These are phyloP conservation scores for Phyllosticta citrichinensis DNA, from an alignment of 2,329 filamentous ascomycete species.

Conservation along the genomic window DNA sequence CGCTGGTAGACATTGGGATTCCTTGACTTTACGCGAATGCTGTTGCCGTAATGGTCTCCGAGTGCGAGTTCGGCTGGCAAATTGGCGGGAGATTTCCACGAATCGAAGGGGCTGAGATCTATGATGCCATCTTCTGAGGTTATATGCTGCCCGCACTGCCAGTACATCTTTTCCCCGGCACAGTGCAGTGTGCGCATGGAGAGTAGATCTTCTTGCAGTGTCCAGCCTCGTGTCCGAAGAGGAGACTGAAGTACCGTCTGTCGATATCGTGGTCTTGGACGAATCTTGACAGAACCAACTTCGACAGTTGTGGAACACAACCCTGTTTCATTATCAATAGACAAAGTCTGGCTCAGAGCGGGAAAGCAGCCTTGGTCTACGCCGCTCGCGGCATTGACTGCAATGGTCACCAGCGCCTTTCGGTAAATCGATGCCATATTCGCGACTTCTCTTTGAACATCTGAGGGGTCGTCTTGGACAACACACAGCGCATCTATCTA, in stretches of 20 bases:
- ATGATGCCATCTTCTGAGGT: not conserved
- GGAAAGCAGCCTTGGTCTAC: not conserved
- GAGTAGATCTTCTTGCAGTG: conserved; percentile 26
- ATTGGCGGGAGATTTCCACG: not conserved
- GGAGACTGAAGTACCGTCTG: not conserved
- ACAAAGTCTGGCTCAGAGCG: not conserved
- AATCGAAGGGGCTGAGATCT: not conserved
- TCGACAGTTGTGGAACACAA: not conserved
- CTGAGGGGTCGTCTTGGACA: not conserved
- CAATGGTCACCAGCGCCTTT: not conserved
- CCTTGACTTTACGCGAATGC: not conserved
- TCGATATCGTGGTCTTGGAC: not conserved
- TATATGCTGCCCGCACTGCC: conserved; percentile 19
- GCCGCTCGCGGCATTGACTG: not conserved
- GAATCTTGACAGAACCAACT: not conserved
- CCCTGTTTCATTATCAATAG: not conserved
- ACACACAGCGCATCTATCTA: conserved; percentile 12
- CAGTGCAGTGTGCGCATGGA: conserved; percentile 24
- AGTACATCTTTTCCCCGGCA: conserved; percentile 25
- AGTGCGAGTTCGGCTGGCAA: not conserved
- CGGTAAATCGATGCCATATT: not conserved
- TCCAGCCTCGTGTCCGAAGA: conserved; percentile 20
- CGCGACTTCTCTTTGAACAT: not conserved
- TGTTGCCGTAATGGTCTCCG: not conserved
- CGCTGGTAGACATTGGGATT: not conserved